Base-by-base conservation (phyloP, 768 basidiomycete species). In the Lentinula lateritia region DNA sequence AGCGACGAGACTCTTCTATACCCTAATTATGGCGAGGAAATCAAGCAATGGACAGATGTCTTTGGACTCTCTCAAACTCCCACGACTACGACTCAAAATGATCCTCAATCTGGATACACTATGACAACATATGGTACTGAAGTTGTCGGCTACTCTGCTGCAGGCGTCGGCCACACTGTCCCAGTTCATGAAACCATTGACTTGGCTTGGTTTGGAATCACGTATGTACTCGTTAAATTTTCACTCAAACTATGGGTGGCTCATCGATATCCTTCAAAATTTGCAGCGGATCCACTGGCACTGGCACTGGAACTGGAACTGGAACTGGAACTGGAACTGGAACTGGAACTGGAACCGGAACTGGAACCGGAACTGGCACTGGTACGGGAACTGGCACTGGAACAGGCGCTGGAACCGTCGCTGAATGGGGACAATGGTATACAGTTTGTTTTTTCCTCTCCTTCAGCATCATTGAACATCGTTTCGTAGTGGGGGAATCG, bases 31-130 rank as follows among this genome's bases (percentile, higher is more conserved):
- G 71, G 65, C 32, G 80, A 84, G 69, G 80, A 76, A 55, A 73
- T 84, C 66, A 81, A 82, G 67, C 75, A 84, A 66, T 84, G 83
- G 83, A 82, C 81, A 35, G 82, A 80, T 63, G 76, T 85, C 46
- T 81, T 83, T 63, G 78, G 78, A 6, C 74, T 77, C 66, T 73
- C 73, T 61, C 66, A 66, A 39, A 81, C 80, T 5, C 74, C 82
- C 1, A 69, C 71, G 10, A 69, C 74, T 7, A 76, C 72, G 52
- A 69, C 73, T 57, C 65, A 71, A 46, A 80, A 80, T 67, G 75
- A 74, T 23, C 82, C 82, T 8, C 60, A 73, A 12, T 68, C 73
- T 35, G 78, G 78, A 38, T 83, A 81, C 75, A 80, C 80, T 23
- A 75, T 75, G 58, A 71, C 77, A 3, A 76, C 74, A 16, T 84